phyloP scores from a whole-genome alignment of 352 stramenopile genomes.

The Pythium guiyangense region DNA sequence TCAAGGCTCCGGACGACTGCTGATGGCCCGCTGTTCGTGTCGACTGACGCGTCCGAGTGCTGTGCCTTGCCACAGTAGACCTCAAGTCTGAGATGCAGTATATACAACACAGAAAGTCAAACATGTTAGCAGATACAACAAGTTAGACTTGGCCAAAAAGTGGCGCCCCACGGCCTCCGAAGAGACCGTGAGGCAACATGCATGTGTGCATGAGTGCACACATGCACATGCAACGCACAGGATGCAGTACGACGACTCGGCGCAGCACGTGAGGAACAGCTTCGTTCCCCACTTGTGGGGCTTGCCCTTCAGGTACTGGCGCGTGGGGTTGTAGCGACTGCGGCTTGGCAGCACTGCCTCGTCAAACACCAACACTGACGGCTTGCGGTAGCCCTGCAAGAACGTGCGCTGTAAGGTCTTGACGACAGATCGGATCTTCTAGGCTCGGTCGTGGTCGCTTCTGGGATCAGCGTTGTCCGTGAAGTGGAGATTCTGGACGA shows the following conservation, averaged over 20 bases:
- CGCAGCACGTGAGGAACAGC: background rate
- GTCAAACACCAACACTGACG: conserved; percentile 8
- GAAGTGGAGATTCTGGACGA: conserved; percentile 16
- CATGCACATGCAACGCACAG: background rate
- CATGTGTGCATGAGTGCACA: background rate
- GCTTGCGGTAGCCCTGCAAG: background rate
- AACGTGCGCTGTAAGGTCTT: conserved; percentile 9
- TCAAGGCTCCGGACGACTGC: background rate
- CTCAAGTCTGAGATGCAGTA: background rate
- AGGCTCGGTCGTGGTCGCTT: conserved; percentile 2
- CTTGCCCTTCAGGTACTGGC: background rate
- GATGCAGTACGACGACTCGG: background rate
- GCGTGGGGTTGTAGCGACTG: background rate
- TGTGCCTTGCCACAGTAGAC: background rate
- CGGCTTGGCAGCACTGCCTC: background rate
- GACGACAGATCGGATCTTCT: conserved; percentile 12
- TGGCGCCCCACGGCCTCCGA: no score
- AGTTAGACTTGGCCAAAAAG: background rate
- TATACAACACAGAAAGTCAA: no score
- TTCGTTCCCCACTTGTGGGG: background rate
- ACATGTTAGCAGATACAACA: background rate
- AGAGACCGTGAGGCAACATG: background rate
- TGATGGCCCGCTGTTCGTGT: background rate
- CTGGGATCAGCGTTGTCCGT: conserved; percentile 7
- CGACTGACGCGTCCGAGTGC: background rate